Evolutionary conservation across 108 stramenopile genomes (phyloP), one percentile per base, ranked within the genome.

Genomic region (Nitzschia inconspicua): DNA sequence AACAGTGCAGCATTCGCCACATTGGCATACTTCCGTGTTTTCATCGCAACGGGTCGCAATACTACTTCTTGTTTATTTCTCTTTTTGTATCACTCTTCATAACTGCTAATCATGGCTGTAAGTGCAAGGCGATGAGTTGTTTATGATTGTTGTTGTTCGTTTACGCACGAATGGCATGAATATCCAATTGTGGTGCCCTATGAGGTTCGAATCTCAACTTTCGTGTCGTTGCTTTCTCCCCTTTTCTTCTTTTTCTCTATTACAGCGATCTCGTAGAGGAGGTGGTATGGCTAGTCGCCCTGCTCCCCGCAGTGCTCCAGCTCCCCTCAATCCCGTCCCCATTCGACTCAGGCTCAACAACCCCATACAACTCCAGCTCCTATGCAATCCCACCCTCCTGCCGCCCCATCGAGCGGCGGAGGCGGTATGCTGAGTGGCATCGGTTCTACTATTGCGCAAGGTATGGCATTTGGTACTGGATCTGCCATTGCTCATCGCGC

Each of bases 401-500:
- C n/a, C n/a, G 76, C 82, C 16, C 63, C 40, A 6, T 49, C 50
- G 1, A 52, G 51, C 46, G 35, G 71, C 34, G 78, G 91, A 16
- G 95, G 97, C 30, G 97, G 97, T 29, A 96, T 98, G 91, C 76
- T 98, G 19, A 72, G 88, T n/a, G 95, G 95, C 24, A 94, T 97
- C 65, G 95, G 90, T 36, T 89, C 89, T 39, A 95, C 95, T 47
- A 96, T 98, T 77, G 92, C 87, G 14, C 97, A 98, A 74, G 97
- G 97, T 41, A 96, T 97, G 88, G 96, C 96, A 13, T 98, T 98
- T 68, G 97, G 97, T 52, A 96, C 93, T 44, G 97, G 97, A 44
- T 88, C 85, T 3, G 95, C 96, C 44, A 89, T 98, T 66, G 97
- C 96, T 35, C 97, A 98, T 57, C 91, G 93, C 40, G 93, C 89